Evolutionary conservation across 257 asterid genomes (phyloP).

Genomic region (Nicotiana knightiana): DNA sequence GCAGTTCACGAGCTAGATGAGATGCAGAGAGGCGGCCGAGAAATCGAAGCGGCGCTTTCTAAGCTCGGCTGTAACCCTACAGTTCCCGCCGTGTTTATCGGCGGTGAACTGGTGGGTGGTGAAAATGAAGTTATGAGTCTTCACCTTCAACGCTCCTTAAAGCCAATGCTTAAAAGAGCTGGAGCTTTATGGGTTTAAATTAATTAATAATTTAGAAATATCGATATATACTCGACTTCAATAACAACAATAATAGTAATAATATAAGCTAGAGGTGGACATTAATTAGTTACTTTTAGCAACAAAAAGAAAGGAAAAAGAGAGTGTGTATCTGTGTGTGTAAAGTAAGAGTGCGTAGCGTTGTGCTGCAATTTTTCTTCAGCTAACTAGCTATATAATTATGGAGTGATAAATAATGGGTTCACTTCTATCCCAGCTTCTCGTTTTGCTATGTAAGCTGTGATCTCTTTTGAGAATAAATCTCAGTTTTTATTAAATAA

Average conservation of each 20-base stretch:
- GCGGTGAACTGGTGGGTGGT: conserved; percentile 66
- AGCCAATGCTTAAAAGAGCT: conserved; percentile 65
- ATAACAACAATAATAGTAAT: neutral
- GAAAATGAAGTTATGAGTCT: conserved; percentile 71
- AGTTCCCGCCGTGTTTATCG: conserved; percentile 66
- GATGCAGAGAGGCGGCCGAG: conserved; percentile 47
- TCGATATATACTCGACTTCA: neutral
- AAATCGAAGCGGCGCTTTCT: conserved; percentile 62
- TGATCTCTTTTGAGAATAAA: neutral
- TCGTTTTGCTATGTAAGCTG: neutral
- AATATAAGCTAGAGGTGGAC: neutral
- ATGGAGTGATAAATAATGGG: neutral
- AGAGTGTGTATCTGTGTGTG: neutral
- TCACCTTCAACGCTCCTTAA: conserved; percentile 57
- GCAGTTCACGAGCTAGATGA: conserved; percentile 67
- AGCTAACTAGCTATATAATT: neutral
- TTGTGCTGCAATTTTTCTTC: neutral
- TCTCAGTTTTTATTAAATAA: neutral
- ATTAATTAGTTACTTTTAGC: neutral
- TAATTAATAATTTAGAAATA: neutral
- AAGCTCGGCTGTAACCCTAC: conserved; percentile 46
- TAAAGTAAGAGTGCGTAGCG: neutral
- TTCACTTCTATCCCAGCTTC: neutral
- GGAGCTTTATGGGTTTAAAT: conserved; percentile 68
- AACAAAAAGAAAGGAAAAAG: neutral